Conservation (phyloP, 1,284 basidiomycete genomes). For the Sanghuangporus weigelae region DNA sequence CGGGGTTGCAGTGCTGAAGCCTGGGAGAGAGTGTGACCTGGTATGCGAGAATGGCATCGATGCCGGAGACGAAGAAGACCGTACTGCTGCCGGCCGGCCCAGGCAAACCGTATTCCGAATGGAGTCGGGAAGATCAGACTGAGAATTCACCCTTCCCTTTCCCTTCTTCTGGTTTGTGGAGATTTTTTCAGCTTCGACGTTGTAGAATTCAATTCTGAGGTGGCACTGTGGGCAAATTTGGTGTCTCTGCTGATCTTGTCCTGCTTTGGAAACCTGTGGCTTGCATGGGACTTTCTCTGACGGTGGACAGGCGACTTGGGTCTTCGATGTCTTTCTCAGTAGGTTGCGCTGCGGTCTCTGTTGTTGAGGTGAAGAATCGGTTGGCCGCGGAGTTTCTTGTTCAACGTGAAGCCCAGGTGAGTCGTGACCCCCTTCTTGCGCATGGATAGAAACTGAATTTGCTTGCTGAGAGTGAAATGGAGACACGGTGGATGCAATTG, state of each 20-base stretch:
- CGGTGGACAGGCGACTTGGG: background rate
- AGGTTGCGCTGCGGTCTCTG: background rate
- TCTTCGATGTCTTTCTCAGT: slow-evolving; percentile 3
- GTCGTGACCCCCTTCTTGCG: background rate
- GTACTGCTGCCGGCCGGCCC: slow-evolving; percentile 7
- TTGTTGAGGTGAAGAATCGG: background rate
- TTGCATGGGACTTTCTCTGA: background rate
- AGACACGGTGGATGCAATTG: background rate
- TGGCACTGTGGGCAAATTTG: slow-evolving; percentile 2
- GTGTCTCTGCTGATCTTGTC: background rate
- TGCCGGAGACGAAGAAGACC: slow-evolving; percentile 12
- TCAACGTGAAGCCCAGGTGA: slow-evolving; percentile 13
- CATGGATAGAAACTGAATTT: background rate
- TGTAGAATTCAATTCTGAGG: background rate
- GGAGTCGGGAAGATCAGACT: background rate
- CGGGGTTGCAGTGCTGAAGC: slow-evolving; percentile 5
- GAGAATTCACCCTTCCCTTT: slow-evolving; percentile 4
- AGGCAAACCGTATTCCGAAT: background rate
- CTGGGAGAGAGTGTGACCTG: background rate
- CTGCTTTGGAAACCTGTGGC: background rate
- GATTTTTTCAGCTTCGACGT: background rate
- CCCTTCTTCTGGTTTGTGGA: background rate
- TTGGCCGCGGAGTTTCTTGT: slow-evolving; percentile 1
- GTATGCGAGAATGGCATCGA: slow-evolving; percentile 1
- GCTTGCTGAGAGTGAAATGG: background rate